Evolutionary conservation across 129 eudicot species (phyloP).

Genomic region (Arctium lappa): DNA sequence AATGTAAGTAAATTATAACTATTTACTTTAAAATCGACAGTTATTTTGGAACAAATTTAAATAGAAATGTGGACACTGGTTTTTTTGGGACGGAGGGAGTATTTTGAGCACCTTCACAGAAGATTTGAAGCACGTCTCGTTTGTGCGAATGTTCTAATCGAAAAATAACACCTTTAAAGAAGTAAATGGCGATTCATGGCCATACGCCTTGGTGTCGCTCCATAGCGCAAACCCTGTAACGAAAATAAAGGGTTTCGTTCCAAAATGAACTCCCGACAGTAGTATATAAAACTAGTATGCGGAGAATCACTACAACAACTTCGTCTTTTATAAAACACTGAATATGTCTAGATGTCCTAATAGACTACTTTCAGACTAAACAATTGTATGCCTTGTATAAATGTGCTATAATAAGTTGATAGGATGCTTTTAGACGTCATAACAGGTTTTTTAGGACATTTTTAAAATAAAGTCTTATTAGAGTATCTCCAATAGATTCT

Average conservation of each 20-base stretch:
- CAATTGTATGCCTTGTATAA: neutral
- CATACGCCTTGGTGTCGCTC: constrained; percentile 80
- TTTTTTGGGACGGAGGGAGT: neutral
- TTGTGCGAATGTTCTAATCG: constrained; percentile 37
- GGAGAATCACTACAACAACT: neutral
- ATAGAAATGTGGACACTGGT: neutral
- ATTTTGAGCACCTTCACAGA: constrained; percentile 4
- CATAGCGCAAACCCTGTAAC: constrained; percentile 63
- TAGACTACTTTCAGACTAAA: neutral
- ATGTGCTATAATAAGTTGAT: neutral
- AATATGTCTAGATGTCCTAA: neutral
- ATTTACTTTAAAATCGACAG: neutral
- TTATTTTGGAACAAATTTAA: neutral
- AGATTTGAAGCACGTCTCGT: constrained; percentile 9
- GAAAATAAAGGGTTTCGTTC: neutral
- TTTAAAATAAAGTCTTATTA: neutral
- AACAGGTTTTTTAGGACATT: neutral
- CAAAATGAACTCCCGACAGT: neutral
- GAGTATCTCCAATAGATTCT: no score
- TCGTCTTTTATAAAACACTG: neutral
- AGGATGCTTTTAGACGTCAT: neutral
- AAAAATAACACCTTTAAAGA: constrained; percentile 69
- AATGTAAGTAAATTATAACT: neutral
- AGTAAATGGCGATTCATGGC: constrained; percentile 59
- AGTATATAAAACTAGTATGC: neutral